Conservation (phyloP, 345 rosid species). For the Euphorbia peplus region DNA sequence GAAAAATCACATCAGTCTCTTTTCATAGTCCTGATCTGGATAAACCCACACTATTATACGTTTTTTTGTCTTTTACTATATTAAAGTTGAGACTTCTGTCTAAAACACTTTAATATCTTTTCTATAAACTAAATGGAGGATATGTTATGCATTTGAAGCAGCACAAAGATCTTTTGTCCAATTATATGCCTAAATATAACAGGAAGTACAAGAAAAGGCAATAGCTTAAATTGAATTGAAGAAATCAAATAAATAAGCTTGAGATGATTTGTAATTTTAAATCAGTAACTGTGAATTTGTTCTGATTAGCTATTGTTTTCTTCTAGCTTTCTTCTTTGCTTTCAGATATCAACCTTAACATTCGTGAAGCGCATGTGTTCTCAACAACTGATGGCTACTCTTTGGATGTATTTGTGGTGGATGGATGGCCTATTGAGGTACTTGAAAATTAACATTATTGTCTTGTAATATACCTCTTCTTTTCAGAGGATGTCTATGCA, state of each 20-base stretch:
- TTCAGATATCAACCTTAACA: slow-evolving; percentile 72
- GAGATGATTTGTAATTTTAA: background rate
- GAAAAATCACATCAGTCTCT: background rate
- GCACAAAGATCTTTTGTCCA: background rate
- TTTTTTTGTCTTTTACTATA: background rate
- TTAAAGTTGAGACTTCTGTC: background rate
- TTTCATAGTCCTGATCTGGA: background rate
- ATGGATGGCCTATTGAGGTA: slow-evolving; percentile 72
- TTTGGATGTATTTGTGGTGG: slow-evolving; percentile 73
- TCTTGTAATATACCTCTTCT: background rate
- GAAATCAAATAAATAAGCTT: background rate
- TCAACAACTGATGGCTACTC: slow-evolving; percentile 77
- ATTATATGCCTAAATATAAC: background rate
- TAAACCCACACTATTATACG: background rate
- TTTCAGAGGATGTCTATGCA: background rate
- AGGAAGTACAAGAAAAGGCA: background rate
- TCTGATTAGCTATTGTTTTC: slow-evolving; percentile 27
- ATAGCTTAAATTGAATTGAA: background rate
- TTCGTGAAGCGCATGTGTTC: slow-evolving; percentile 81
- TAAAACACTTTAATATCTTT: background rate
- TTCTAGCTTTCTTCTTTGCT: slow-evolving; percentile 73
- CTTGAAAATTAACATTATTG: background rate
- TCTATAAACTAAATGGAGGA: background rate
- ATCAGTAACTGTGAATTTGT: slow-evolving; percentile 9
- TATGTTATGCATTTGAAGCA: background rate